Conservation (phyloP, 1,284 basidiomycete species). For the Albatrellus sp. region DNA sequence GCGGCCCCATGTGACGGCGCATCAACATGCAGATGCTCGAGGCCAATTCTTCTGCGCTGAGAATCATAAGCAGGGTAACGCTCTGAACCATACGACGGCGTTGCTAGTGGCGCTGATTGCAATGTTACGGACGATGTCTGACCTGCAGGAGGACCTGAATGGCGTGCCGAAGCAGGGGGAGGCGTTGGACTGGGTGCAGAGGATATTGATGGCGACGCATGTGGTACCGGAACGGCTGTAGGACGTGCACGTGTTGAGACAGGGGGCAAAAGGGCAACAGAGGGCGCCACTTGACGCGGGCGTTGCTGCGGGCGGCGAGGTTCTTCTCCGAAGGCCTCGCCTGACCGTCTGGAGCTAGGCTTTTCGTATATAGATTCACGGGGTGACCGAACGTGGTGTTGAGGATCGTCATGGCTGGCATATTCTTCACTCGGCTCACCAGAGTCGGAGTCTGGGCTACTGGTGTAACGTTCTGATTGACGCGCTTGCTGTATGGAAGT, state of each 20-base stretch:
- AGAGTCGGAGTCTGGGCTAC: slow-evolving; percentile 1
- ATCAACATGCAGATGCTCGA: slow-evolving; percentile 17
- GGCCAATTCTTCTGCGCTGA: slow-evolving; percentile 15
- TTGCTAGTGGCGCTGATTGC: slow-evolving; percentile 3
- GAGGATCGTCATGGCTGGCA: not conserved
- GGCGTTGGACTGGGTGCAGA: slow-evolving; percentile 7
- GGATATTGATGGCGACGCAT: not conserved
- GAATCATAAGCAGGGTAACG: slow-evolving; percentile 20
- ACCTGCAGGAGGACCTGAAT: not conserved
- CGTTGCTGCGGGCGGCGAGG: not conserved
- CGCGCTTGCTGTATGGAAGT: not conserved
- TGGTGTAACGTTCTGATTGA: not conserved
- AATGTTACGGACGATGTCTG: slow-evolving; percentile 1
- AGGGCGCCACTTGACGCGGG: not conserved
- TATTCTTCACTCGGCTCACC: not conserved
- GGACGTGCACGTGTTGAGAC: slow-evolving; percentile 9
- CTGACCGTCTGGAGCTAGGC: not conserved
- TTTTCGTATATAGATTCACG: too few relatives aligned
- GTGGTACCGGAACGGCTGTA: not conserved
- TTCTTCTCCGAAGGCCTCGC: not conserved
- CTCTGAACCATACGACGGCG: slow-evolving; percentile 12
- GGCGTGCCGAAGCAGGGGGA: not conserved
- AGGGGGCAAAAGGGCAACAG: not conserved
- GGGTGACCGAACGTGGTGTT: too few relatives aligned
- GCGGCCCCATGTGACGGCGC: slow-evolving; percentile 7